Conservation (phyloP, 371 early-diverging fungal species). For the Batkoa obscura region DNA sequence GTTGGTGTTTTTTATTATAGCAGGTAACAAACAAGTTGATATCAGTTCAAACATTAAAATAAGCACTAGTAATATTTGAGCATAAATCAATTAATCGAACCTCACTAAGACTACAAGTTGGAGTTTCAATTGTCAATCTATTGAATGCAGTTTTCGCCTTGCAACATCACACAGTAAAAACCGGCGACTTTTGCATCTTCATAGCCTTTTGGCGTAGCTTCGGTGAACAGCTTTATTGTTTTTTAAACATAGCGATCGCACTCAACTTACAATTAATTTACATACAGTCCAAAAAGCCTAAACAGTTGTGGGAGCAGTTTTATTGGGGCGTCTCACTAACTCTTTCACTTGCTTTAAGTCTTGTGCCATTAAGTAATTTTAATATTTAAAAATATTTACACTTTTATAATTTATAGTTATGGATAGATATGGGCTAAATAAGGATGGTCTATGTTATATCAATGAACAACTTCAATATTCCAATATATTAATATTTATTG, state of each 20-base stretch:
- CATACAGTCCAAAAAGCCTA: background rate
- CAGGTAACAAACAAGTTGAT: no score
- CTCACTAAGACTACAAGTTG: background rate
- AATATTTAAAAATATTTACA: background rate
- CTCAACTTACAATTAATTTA: background rate
- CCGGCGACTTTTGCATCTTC: background rate
- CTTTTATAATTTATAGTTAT: background rate
- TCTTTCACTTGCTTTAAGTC: background rate
- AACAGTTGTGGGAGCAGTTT: background rate
- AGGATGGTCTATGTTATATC: background rate
- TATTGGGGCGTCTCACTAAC: background rate
- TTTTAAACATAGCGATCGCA: background rate
- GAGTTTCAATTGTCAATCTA: background rate
- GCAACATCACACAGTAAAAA: no score
- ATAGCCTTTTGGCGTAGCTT: background rate
- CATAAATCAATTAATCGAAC: background rate
- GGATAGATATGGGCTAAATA: background rate
- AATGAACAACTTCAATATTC: background rate
- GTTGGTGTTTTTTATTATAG: no score
- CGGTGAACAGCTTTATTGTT: background rate
- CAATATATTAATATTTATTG: no score
- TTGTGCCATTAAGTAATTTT: background rate
- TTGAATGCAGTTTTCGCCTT: background rate
- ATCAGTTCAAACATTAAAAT: no score
- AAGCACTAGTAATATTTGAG: no score